Evolutionary conservation across 2,329 filamentous ascomycete species (phyloP).

Genomic region (Penicillium sp.): DNA sequence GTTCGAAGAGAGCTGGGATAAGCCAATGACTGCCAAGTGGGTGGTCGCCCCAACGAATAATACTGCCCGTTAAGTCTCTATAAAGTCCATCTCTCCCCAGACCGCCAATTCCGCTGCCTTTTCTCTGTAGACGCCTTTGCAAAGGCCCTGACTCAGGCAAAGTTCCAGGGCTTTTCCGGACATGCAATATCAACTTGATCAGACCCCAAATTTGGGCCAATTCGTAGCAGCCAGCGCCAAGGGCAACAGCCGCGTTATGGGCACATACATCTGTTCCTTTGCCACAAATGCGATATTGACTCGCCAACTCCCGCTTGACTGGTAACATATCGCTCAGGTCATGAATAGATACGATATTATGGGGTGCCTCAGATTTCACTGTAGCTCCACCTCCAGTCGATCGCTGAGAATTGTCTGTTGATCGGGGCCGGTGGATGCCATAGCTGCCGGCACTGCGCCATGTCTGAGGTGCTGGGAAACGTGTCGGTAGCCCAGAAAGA

Average conservation of each 20-base stretch:
- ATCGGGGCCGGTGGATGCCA: conserved; percentile 50
- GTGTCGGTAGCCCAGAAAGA: conserved; percentile 39
- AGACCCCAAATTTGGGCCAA: conserved; percentile 77
- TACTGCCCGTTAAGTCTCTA: conserved; percentile 35
- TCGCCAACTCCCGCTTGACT: conserved; percentile 65
- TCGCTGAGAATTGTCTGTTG: conserved; percentile 41
- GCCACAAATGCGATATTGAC: conserved; percentile 74
- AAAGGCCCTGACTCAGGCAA: conserved; percentile 49
- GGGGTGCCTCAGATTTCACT: conserved; percentile 41
- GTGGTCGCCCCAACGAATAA: conserved; percentile 51
- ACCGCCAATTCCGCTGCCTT: conserved; percentile 30
- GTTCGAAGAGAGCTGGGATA: conserved; percentile 49
- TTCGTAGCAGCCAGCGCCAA: conserved; percentile 60
- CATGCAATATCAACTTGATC: conserved; percentile 64
- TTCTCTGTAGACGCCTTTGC: conserved; percentile 45
- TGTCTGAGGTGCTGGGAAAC: conserved; percentile 43
- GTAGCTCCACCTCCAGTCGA: conserved; percentile 52
- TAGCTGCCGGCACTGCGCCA: conserved; percentile 44
- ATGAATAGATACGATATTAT: conserved; percentile 66
- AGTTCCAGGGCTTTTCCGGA: conserved; percentile 63
- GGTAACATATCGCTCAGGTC: conserved; percentile 64
- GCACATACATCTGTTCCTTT: conserved; percentile 70
- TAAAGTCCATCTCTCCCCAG: conserved; percentile 23
- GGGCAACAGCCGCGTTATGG: conserved; percentile 72
- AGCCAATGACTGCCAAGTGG: conserved; percentile 50